Base-by-base conservation (phyloP, 192 early-diverging fungal genomes). In the Backusella parvicylindrica region DNA sequence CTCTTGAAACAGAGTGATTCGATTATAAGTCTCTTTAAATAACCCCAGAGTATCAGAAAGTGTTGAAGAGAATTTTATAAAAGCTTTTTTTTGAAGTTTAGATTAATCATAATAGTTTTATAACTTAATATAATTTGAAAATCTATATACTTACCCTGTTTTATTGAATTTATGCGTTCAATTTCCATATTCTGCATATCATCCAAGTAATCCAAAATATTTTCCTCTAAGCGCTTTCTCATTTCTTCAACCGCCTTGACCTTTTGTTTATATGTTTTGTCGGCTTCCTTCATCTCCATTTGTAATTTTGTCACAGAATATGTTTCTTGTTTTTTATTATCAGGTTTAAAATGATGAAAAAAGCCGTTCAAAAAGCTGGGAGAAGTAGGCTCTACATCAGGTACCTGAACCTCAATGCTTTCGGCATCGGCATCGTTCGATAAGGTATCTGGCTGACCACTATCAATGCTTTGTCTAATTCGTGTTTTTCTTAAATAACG, bases 211-310 rank as follows among this genome's bases (percentile, higher is more conserved):
- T 70, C 67, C 43, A 87, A 82, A 47, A 70, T 33, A 4, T 12
- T 81, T 82, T 90, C 91, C 82, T 94, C 91, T 18, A 92, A 79
- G 18, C 81, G 81, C 6, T 88, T 80, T 60, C 92, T 86, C 73
- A 89, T 88, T 15, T 78, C 77, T 64, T 94, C 91, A 3, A 87
- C 86, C 49, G 74, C 84, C 49, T 82, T 77, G 12, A 92, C 90
- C 7, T 89, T 86, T 66, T 86, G 81, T 49, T 85, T 77, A 82
- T 92, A 92, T n/a, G 84, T 77, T 56, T 84, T 80, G 79, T 91
- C 89, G 18, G 92, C 90, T 21, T 64, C 33, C 0, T 64, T 31
- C 75, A 76, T 71, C 1, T 71, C 75, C 7, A 36, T 13, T 21
- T 36, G 66, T 64, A 38, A 30, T 68, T 67, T 35, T 16, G 35